phyloP scores from a whole-genome alignment of 768 basidiomycete species.

The Boletus huronensis region DNA sequence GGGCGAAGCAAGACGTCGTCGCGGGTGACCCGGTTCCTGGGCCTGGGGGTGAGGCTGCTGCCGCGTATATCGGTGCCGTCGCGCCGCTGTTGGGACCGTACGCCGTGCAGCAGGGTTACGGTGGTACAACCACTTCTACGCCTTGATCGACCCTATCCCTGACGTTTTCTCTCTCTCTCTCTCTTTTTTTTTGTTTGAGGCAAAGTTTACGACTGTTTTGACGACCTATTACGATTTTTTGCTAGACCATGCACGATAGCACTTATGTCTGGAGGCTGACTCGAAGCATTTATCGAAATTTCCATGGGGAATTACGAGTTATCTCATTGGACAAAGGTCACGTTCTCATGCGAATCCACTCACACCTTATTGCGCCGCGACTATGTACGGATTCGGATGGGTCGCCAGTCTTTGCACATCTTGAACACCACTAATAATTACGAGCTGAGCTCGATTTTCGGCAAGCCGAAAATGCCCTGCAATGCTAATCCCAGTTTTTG shows the following conservation, averaged over 20 bases:
- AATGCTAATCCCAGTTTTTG: too few relatives aligned
- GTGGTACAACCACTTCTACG: constrained; percentile 7
- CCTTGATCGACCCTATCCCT: background rate
- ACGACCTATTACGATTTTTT: background rate
- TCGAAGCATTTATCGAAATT: too few relatives aligned
- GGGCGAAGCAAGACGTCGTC: constrained; percentile 22
- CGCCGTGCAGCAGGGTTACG: constrained; percentile 10
- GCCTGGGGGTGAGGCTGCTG: background rate
- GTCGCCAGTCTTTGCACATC: too few relatives aligned
- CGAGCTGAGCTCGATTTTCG: too few relatives aligned
- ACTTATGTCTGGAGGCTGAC: background rate
- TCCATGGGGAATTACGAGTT: too few relatives aligned
- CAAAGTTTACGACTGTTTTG: background rate
- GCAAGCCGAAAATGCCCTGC: too few relatives aligned
- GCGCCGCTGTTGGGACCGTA: constrained; percentile 18
- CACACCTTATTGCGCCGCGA: too few relatives aligned
- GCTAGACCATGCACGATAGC: background rate
- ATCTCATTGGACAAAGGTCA: too few relatives aligned
- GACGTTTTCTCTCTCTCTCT: background rate
- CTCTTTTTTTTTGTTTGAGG: background rate
- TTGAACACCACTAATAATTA: too few relatives aligned
- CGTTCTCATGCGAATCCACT: too few relatives aligned
- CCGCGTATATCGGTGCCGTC: background rate
- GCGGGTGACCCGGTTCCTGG: background rate
- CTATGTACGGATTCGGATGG: too few relatives aligned